A percentile compares a stretch with the other conserved stretches of the same genome.
phyloP scores from a whole-genome alignment of 1,139 yeast species.

The Meyerozyma elateridarum region DNA sequence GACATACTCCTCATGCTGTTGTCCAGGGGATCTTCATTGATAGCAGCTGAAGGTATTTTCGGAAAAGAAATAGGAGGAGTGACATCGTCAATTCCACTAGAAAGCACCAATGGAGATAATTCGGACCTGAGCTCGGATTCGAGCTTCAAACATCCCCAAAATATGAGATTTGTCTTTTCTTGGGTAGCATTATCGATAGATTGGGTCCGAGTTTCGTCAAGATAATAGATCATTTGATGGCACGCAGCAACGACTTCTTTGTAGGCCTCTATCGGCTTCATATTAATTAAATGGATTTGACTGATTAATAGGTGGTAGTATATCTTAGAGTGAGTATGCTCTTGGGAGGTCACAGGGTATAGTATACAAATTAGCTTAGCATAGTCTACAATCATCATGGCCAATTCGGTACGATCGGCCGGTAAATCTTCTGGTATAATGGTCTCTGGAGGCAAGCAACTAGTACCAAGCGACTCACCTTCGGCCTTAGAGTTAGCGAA shows the following conservation, averaged over 20 bases:
- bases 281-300: constrained; percentile 31
- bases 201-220: constrained; percentile 13
- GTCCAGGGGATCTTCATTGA: constrained; percentile 14
- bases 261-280: constrained; percentile 39
- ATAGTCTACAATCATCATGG: constrained; percentile 22
- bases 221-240: constrained; percentile 31
- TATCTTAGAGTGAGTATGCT: constrained; percentile 20
- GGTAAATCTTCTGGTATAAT: constrained; percentile 15
- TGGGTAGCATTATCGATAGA: constrained; percentile 3
- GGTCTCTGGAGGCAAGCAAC: constrained; percentile 14
- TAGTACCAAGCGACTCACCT: constrained; percentile 17
- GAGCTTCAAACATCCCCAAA: constrained; percentile 43
- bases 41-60: constrained; percentile 27
- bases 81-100: constrained; percentile 38
- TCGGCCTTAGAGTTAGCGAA: constrained; percentile 28
- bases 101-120: constrained; percentile 38
- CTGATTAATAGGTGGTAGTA: constrained; percentile 29
- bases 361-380: constrained; percentile 19
- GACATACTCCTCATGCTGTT: constrained; percentile 3
- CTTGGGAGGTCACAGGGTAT: constrained; percentile 21
- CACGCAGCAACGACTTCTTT: constrained; percentile 28
- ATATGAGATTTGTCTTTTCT: constrained; percentile 16
- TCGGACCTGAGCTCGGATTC: constrained; percentile 45
- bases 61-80: constrained; percentile 43
- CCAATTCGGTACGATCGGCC: constrained; percentile 20